Evolutionary conservation across 495 filamentous ascomycete genomes (phyloP).

Genomic region (Terfezia boudieri): DNA sequence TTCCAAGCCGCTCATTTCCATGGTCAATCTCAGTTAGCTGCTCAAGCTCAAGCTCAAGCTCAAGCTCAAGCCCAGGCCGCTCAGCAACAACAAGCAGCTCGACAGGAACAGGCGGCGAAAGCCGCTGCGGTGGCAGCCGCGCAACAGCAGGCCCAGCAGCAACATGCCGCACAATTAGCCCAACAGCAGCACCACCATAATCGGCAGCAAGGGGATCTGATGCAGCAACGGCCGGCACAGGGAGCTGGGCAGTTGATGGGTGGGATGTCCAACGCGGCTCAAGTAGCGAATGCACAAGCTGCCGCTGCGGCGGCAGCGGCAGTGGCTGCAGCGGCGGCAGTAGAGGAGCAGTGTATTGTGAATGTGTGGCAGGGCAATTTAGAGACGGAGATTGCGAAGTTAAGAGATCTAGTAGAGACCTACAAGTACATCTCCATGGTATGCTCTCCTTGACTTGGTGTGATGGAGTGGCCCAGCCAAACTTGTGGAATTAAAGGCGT

Average conservation of each 20-base stretch:
- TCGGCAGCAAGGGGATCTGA: neutral
- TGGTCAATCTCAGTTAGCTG: constrained; percentile 9
- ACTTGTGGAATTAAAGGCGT: neutral
- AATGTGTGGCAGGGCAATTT: constrained; percentile 90
- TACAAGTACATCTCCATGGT: constrained; percentile 97
- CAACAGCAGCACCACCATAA: constrained; percentile 35
- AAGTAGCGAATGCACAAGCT: constrained; percentile 20
- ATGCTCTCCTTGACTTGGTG: constrained; percentile 12
- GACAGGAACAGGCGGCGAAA: constrained; percentile 8
- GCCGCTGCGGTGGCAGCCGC: constrained; percentile 4
- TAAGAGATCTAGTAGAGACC: constrained; percentile 61
- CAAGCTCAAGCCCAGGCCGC: constrained; percentile 1
- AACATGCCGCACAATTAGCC: constrained; percentile 24
- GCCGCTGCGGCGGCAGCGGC: constrained; percentile 20
- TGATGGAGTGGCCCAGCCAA: neutral
- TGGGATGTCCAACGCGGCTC: constrained; percentile 22
- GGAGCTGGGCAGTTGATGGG: constrained; percentile 25
- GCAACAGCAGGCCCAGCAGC: constrained; percentile 29
- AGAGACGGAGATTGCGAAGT: constrained; percentile 61
- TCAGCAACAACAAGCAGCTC: constrained; percentile 9
- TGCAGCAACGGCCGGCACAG: constrained; percentile 24
- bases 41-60: neutral
- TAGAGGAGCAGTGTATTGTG: constrained; percentile 32
- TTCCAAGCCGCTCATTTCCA: neutral
- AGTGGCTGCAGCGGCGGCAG: constrained; percentile 32